Evolutionary conservation across 768 basidiomycete genomes (phyloP).

Genomic region (Pleurotus citrinopileatus): DNA sequence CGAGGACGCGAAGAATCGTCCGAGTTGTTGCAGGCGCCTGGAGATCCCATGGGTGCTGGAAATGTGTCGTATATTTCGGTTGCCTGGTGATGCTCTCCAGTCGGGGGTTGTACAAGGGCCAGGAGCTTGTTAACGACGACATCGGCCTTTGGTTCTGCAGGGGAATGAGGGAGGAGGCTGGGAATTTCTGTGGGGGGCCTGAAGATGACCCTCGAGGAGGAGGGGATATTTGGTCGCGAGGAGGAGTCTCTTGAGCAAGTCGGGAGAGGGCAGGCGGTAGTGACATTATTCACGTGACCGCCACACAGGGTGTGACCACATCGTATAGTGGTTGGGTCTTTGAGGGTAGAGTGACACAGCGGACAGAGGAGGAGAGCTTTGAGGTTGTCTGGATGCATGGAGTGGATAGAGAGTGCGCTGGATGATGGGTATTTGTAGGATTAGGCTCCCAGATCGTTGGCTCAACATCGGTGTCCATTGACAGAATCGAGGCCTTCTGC

Average conservation of each 20-base stretch:
- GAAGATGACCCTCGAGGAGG: conserved; percentile 23
- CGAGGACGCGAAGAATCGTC: conserved; percentile 13
- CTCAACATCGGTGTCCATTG: conserved; percentile 9
- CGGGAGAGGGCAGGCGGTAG: conserved; percentile 27
- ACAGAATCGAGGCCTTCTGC: conserved; percentile 8
- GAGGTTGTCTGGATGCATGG: conserved; percentile 18
- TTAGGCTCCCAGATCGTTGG: conserved; percentile 8
- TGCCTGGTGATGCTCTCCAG: conserved; percentile 11
- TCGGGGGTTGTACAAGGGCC: conserved; percentile 31
- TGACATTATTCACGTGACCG: conserved; percentile 30
- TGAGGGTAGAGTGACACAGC: conserved; percentile 58
- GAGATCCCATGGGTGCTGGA: conserved; percentile 19
- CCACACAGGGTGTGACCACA: conserved; percentile 87
- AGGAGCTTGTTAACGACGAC: conserved; percentile 59
- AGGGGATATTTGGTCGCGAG: conserved; percentile 36
- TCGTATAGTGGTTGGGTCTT: conserved; percentile 61
- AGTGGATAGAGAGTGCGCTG: background rate
- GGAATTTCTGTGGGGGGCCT: background rate
- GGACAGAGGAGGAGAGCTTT: conserved; percentile 48
- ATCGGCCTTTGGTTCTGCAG: conserved; percentile 33
- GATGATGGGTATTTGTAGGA: conserved; percentile 3
- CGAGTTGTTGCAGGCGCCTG: conserved; percentile 26
- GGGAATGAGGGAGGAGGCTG: background rate
- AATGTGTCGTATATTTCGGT: conserved; percentile 12
- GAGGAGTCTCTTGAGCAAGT: conserved; percentile 24